Evolutionary conservation across 2,329 filamentous ascomycete species (phyloP), one percentile per base, ranked within the genome.

Genomic region (Penicillium sp.): DNA sequence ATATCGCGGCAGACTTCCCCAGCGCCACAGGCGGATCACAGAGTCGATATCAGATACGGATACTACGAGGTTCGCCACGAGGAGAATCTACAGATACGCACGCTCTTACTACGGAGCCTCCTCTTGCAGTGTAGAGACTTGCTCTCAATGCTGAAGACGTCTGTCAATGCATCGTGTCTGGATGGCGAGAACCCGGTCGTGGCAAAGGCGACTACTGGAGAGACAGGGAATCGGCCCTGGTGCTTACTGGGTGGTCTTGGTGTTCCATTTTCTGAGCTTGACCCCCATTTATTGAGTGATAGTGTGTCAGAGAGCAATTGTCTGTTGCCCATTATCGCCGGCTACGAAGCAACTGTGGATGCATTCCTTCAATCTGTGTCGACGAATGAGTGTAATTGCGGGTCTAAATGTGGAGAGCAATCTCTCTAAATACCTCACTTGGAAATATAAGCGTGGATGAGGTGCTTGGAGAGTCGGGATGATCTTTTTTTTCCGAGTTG

Each of bases 11-110:
- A 71, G 52, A 63, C 60, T 3, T 57, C 59, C 22, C 62, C 60
- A 6, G 50, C 45, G 6, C 54, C 58, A 43, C 52, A 55, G n/a
- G 42, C 63, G 25, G 64, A 68, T 35, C 57, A 63, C 10, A 60
- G 59, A 4, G 49, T 63, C 31, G 62, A 63, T 41, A 62, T 71
- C 20, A 63, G 65, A 17, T 75, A 73, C 50, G 73, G 73, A 34
- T 67, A 72, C 57, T 75, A 75, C 58, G 71, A 73, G 54, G 59
- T 71, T 38, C 61, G 62, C 17, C 63, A 65, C 0, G 68, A 72
- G 12, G 73, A 75, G 47, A 67, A 66, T 25, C 65, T 63, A 6
- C 69, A 67, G 31, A 67, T 75, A 20, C 67, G 69, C 20, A 66
- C 64, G 1, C 69, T 73, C 39, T 52, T 75, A 17, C 55, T 75